Evolutionary conservation across 2,329 filamentous ascomycete genomes (phyloP).

Genomic region (Ceratocystis colombiana): DNA sequence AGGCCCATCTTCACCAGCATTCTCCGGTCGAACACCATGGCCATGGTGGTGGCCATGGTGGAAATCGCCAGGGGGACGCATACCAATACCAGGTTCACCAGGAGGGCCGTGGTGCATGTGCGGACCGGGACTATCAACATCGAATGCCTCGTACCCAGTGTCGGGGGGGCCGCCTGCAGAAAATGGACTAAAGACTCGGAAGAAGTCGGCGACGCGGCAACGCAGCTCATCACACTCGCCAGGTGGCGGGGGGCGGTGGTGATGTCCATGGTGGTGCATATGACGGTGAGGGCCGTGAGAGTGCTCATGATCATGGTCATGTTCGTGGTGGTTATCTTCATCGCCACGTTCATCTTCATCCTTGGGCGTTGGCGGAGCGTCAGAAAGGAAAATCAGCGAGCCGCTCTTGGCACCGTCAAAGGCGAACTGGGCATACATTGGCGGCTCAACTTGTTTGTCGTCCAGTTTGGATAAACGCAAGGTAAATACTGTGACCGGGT

Average conservation of each 20-base stretch:
- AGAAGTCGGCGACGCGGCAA: slow-evolving; percentile 9
- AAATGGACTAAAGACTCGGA: neutral
- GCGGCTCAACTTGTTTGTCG: slow-evolving; percentile 18
- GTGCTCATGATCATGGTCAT: neutral
- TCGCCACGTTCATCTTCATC: neutral
- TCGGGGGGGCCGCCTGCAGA: neutral
- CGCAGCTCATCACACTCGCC: slow-evolving; percentile 1
- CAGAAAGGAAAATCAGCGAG: slow-evolving; percentile 22
- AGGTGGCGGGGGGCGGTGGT: neutral
- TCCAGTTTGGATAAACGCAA: slow-evolving; percentile 18
- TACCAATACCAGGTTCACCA: slow-evolving; percentile 21
- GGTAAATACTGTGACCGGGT: slow-evolving; percentile 22
- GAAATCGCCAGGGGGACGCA: slow-evolving; percentile 20
- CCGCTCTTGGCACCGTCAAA: slow-evolving; percentile 22
- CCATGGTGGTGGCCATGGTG: slow-evolving; percentile 13
- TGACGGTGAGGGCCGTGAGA: neutral
- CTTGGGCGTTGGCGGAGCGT: slow-evolving; percentile 9
- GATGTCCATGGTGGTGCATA: neutral
- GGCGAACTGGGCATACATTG: slow-evolving; percentile 22
- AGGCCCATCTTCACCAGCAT: neutral
- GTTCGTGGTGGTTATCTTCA: neutral
- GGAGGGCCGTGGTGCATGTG: slow-evolving; percentile 21
- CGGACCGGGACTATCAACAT: slow-evolving; percentile 4
- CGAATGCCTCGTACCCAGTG: neutral
- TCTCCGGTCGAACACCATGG: neutral